A percentile compares a stretch with the other conserved stretches of the same genome.
These are phyloP conservation scores for Colletotrichum eremochloae DNA, from an alignment of 2,329 filamentous ascomycete species.

Conservation along the genomic window DNA sequence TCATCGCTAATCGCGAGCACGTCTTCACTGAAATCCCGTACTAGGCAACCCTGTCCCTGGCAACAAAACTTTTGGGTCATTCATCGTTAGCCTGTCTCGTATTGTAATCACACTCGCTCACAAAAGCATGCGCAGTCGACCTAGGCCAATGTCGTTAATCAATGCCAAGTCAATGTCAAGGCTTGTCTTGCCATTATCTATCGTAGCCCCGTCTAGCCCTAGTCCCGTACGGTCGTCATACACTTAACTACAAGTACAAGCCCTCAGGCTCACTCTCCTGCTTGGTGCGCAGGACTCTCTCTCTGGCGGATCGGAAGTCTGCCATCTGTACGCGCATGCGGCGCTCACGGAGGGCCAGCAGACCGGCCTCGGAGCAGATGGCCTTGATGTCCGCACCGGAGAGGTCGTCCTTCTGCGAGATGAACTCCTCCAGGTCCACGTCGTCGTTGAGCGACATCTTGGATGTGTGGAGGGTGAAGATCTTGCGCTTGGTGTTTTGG, in stretches of 20 bases:
- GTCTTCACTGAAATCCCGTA: neutral
- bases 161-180: conserved; percentile 22
- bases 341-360: conserved; percentile 93
- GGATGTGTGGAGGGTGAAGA: conserved; percentile 96
- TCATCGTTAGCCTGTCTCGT: neutral
- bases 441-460: conserved; percentile 98
- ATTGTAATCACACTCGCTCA: neutral
- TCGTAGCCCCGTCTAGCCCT: conserved; percentile 27
- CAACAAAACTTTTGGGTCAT: neutral
- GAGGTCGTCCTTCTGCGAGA: conserved; percentile 97
- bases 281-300: conserved; percentile 98
- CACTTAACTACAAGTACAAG: conserved; percentile 85
- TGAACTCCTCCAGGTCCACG: conserved; percentile 98
- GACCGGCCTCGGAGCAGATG: conserved; percentile 96
- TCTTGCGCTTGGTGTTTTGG: conserved; percentile 96
- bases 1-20: neutral
- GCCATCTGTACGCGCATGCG: conserved; percentile 99
- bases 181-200: conserved; percentile 39
- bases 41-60: neutral
- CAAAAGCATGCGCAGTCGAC: neutral
- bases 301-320: conserved; percentile 92
- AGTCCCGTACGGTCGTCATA: conserved; percentile 25
- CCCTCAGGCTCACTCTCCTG: conserved; percentile 98
- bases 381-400: conserved; percentile 99
- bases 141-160: neutral